Evolutionary conservation across 768 basidiomycete species (phyloP), one percentile per base, ranked within the genome.

Genomic region (Trametes elegans): DNA sequence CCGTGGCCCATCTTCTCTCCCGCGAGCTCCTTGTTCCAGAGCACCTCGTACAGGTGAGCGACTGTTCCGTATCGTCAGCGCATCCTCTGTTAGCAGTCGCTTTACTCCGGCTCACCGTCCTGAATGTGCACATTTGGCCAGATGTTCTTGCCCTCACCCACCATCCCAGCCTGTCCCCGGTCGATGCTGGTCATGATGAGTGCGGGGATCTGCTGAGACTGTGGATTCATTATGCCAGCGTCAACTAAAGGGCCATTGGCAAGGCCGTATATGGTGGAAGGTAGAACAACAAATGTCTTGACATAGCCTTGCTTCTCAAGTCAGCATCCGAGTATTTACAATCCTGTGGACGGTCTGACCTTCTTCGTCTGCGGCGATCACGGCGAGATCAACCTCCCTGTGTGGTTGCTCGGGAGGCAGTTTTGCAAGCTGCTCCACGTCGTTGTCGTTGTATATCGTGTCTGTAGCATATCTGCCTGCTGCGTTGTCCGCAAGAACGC

Each of bases 111-210:
- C 74, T 47, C 53, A 82, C 82, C 69, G 27, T 84, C 82, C 31
- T 76, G 68, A 41, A 83, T 73, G 53, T 82, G 74, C 18, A 85
- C 78, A 55, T 81, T 72, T 1, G 78, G 74, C 84, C 82, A 87
- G 3, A 81, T 36, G 55, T 86, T 86, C 61, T 73, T 68, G 0
- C 86, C 85, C 34, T 74, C 64, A 0, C 84, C 83, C 3, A 87
- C 70, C 64, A 82, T 70, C 7, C 80, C 82, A 0, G 73, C 82
- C 29, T 76, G 73, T 0, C 74, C 73, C 24, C 84, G 75, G 54
- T 62, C 69, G 27, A 84, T 58, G 19, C 74, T 64, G 0, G 76
- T 73, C 14, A 67, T 65, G 41, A 85, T 75, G 2, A 81, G 62
- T 0, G 43, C 27, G 3, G 80, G 82, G 16, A 86, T 75, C 53